Evolutionary conservation across 768 basidiomycete genomes (phyloP).

Genomic region (Clavulina sp.): DNA sequence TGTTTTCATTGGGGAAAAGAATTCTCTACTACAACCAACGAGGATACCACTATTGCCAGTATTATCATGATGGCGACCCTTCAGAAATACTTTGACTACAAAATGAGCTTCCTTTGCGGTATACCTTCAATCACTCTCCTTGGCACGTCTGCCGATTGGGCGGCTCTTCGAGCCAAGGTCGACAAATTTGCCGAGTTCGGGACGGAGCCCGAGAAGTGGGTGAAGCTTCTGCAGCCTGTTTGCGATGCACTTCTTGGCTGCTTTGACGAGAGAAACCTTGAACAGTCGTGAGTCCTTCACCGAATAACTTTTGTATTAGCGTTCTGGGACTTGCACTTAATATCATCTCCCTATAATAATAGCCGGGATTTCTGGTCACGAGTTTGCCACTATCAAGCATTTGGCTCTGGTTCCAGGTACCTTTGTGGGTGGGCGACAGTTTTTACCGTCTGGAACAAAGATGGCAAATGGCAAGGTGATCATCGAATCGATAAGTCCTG

Average conservation of each 20-base stretch:
- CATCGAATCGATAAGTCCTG: too few relatives aligned
- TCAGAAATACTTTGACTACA: slow-evolving; percentile 21
- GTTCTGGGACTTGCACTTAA: too few relatives aligned
- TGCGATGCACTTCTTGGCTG: slow-evolving; percentile 18
- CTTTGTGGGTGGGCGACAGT: slow-evolving; percentile 10
- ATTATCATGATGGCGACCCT: background rate
- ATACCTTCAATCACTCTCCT: slow-evolving; percentile 30
- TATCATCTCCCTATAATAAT: too few relatives aligned
- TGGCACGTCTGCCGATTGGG: slow-evolving; percentile 26
- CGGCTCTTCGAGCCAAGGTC: slow-evolving; percentile 20
- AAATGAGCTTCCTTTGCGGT: slow-evolving; percentile 21
- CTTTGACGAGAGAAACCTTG: slow-evolving; percentile 18
- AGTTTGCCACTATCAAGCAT: slow-evolving; percentile 3
- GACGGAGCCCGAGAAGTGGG: slow-evolving; percentile 22
- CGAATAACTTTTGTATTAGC: too few relatives aligned
- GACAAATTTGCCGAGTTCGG: slow-evolving; percentile 26
- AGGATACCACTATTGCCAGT: background rate
- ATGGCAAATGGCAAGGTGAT: slow-evolving; percentile 9
- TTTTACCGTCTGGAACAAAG: slow-evolving; percentile 7
- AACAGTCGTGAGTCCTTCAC: background rate
- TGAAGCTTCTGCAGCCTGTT: slow-evolving; percentile 25
- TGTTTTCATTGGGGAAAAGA: background rate
- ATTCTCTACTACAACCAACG: background rate
- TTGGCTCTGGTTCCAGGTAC: slow-evolving; percentile 2
- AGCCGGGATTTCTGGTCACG: slow-evolving; percentile 13